Conservation (phyloP, 352 stramenopile genomes). For the Blastocystis sp. region DNA sequence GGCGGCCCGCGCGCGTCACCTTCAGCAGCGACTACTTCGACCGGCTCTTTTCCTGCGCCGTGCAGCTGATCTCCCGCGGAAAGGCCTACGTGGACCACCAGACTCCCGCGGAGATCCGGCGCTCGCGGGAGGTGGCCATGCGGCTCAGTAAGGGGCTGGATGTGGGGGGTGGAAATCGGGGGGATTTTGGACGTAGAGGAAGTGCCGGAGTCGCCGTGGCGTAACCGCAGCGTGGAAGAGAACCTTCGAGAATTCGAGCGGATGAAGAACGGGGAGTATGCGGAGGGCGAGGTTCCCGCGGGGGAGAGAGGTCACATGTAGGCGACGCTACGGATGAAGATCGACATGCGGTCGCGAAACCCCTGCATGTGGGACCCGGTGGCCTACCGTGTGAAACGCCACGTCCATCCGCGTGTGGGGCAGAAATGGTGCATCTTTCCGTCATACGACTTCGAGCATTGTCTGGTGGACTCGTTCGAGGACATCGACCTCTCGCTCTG, state of each 20-base stretch:
- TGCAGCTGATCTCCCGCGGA: conserved; percentile 83
- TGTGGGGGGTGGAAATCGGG: neutral
- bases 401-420: conserved; percentile 88
- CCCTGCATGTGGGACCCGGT: conserved; percentile 95
- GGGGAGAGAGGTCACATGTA: conserved; percentile 91
- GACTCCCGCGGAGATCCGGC: conserved; percentile 72
- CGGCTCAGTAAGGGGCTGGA: conserved; percentile 63
- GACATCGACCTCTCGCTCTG: conserved; percentile 99
- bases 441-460: conserved; percentile 98
- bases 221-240: conserved; percentile 79
- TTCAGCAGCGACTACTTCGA: conserved; percentile 96
- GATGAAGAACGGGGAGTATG: conserved; percentile 83
- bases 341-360: conserved; percentile 91
- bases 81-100: conserved; percentile 90
- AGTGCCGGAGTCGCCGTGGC: conserved; percentile 66
- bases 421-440: conserved; percentile 97
- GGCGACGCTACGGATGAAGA: conserved; percentile 94
- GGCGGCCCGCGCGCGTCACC: conserved; percentile 67
- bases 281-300: conserved; percentile 71
- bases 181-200: neutral
- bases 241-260: conserved; percentile 87
- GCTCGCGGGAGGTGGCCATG: conserved; percentile 69
- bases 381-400: conserved; percentile 95
- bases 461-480: conserved; percentile 89
- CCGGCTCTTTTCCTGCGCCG: conserved; percentile 83